Percentiles rank a stretch among this genome's conserved stretches.
Conservation (phyloP, 73 alveolate genomes). For the Uronychia setigera region DNA sequence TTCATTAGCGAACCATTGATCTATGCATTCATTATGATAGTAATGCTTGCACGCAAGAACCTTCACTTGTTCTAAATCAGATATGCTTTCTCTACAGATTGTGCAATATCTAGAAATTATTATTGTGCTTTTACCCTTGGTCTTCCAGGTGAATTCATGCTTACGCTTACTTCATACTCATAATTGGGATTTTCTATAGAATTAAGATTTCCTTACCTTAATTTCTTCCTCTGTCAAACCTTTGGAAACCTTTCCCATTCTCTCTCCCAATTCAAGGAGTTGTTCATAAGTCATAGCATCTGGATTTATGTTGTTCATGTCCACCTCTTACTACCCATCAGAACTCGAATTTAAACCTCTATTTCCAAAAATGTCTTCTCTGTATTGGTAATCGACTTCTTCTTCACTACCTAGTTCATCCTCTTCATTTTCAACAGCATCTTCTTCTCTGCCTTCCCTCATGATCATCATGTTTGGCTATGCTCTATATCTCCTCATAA, state of each 20-base stretch:
- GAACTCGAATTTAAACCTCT: too few species aligned
- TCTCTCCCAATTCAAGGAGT: slow-evolving; percentile 76
- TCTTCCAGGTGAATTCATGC: too few species aligned
- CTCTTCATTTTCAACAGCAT: too few species aligned
- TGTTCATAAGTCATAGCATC: slow-evolving; percentile 87
- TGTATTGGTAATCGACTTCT: too few species aligned
- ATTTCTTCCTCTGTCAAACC: slow-evolving; percentile 72
- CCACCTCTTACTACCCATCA: too few species aligned
- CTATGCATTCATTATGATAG: slow-evolving; percentile 71
- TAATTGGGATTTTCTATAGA: background rate
- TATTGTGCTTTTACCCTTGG: too few species aligned
- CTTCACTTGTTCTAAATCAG: slow-evolving; percentile 36
- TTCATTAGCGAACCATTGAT: slow-evolving; percentile 51
- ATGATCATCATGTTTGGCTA: too few species aligned
- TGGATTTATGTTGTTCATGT: slow-evolving; percentile 63
- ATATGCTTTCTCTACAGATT: slow-evolving; percentile 46
- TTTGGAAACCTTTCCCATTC: slow-evolving; percentile 76
- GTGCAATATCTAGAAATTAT: slow-evolving; percentile 39
- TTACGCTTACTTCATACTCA: background rate
- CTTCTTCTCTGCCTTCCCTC: too few species aligned
- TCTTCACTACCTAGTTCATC: too few species aligned
- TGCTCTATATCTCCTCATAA: too few species aligned
- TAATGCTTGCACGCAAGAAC: slow-evolving; percentile 62
- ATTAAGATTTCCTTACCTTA: slow-evolving; percentile 26
- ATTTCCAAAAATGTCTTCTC: too few species aligned